phyloP scores from a whole-genome alignment of 1,139 yeast species.

The Eremothecium gossypii region DNA sequence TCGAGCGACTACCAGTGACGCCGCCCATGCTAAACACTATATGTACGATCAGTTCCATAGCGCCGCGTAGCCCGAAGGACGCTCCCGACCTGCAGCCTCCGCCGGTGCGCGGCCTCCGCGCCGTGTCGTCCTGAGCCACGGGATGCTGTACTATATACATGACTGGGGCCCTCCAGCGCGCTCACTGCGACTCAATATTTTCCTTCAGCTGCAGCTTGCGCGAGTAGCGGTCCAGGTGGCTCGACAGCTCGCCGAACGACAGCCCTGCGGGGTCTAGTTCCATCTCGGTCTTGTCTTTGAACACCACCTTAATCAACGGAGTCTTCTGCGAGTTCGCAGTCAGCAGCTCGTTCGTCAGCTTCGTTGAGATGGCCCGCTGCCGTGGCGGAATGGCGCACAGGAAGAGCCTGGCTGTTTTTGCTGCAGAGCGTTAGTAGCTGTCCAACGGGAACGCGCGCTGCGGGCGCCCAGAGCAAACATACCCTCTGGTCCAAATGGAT shows the following conservation, averaged over 20 bases:
- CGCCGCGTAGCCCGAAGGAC: too few relatives aligned
- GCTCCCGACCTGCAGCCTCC: too few relatives aligned
- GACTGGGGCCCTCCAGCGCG: background rate
- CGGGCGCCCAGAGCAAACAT: constrained; percentile 21
- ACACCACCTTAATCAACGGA: constrained; percentile 65
- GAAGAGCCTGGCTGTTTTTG: constrained; percentile 72
- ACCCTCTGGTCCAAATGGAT: constrained; percentile 65
- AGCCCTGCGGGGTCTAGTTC: constrained; percentile 55
- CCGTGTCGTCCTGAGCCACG: too few relatives aligned
- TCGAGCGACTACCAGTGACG: too few relatives aligned
- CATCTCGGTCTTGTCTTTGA: constrained; percentile 69
- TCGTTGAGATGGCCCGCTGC: constrained; percentile 41
- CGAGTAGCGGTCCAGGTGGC: constrained; percentile 58
- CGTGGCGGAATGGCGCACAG: constrained; percentile 72
- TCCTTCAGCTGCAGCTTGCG: constrained; percentile 60
- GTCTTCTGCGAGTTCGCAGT: constrained; percentile 36
- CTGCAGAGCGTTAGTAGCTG: constrained; percentile 26
- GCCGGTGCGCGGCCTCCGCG: too few relatives aligned
- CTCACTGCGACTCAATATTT: constrained; percentile 38
- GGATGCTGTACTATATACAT: constrained; percentile 2
- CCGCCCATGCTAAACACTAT: too few relatives aligned
- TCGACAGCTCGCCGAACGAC: constrained; percentile 45
- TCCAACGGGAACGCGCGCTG: background rate
- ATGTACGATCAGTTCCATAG: too few relatives aligned
- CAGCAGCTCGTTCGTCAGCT: constrained; percentile 47